A percentile compares a stretch with the other conserved stretches of the same genome.
Evolutionary conservation across 2,329 filamentous ascomycete species (phyloP).

Genomic region (Dothistroma septosporum): DNA sequence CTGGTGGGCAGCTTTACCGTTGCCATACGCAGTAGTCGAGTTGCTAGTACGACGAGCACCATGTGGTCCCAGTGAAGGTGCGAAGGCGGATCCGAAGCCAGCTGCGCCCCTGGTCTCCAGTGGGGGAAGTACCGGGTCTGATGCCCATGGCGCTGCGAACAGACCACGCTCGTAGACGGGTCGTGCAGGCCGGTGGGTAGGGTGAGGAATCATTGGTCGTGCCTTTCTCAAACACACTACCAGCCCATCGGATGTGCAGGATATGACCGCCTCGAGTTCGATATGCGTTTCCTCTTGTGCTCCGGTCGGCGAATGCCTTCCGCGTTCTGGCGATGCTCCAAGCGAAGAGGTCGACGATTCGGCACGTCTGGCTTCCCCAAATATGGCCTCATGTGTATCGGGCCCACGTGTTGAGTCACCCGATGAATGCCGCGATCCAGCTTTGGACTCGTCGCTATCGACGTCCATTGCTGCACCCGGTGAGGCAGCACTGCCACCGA

Average conservation of each 20-base stretch:
- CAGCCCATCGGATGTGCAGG: constrained; percentile 81
- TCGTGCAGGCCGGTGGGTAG: constrained; percentile 46
- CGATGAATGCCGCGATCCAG: constrained; percentile 40
- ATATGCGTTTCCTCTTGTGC: constrained; percentile 42
- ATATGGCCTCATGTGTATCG: constrained; percentile 42
- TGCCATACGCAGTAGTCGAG: constrained; percentile 22
- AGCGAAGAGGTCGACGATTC: constrained; percentile 37
- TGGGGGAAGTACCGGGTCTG: constrained; percentile 56
- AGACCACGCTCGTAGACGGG: constrained; percentile 57
- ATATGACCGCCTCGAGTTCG: constrained; percentile 85
- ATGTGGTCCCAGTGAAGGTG: constrained; percentile 35
- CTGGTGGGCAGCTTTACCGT: constrained; percentile 50
- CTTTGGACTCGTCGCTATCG: constrained; percentile 19
- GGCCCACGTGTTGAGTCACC: constrained; percentile 41
- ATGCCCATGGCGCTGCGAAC: constrained; percentile 77
- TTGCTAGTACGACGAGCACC: constrained; percentile 23
- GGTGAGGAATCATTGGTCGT: constrained; percentile 62
- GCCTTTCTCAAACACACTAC: constrained; percentile 76
- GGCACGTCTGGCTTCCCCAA: constrained; percentile 38
- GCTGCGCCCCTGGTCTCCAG: constrained; percentile 34
- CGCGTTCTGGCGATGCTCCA: constrained; percentile 28
- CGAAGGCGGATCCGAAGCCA: constrained; percentile 33
- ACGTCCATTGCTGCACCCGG: constrained; percentile 16
- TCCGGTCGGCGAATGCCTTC: constrained; percentile 14
- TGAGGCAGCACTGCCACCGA: constrained; percentile 33